Base-by-base conservation (phyloP, 768 basidiomycete genomes). In the Multifurca ochricompacta region DNA sequence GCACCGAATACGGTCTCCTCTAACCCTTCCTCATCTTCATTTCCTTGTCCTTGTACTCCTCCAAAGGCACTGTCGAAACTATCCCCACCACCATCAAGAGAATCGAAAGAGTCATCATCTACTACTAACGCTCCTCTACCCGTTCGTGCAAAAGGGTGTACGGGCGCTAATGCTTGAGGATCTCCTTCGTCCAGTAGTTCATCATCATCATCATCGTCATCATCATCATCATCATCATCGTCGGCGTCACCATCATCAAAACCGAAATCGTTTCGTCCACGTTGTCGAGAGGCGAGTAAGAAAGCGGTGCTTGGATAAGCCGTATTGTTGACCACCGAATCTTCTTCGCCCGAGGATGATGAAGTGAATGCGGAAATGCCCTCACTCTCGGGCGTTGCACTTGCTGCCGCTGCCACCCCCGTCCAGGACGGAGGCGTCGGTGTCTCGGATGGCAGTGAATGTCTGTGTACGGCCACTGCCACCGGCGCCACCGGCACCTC, bases 1-100 rank as follows among this genome's bases (percentile, higher is more conserved):
- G 80, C 77, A 14, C 87, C 87, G 68, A 89, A 88, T 50, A 88
- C 68, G 11, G 87, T 87, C 66, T 87, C 83, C 62, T 82, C 81
- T 46, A 74, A 71, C 23, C 64, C 36, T 65, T 68, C n/a, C 65
- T 70, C 23, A 18, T 59, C 11, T 65, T 70, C 53, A 67, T 78
- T n/a, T n/a, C n/a, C n/a, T n/a, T n/a, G n/a, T n/a, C n/a, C n/a
- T n/a, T n/a, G n/a, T n/a, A n/a, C n/a, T n/a, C n/a, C n/a, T n/a
- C n/a, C n/a, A n/a, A n/a, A n/a, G n/a, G n/a, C n/a, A n/a, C n/a
- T n/a, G n/a, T n/a, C n/a, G n/a, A n/a, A n/a, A n/a, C n/a, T n/a
- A n/a, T n/a, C n/a, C n/a, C n/a, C 75, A 48, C 77, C 77, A 45
- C 64, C 68, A 18, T 64, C 65, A 14, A 57, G 61, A 25, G 72